A percentile compares a stretch with the other conserved stretches of the same genome.
phyloP scores from a whole-genome alignment of 1,284 basidiomycete genomes.

The Ustilago nuda region DNA sequence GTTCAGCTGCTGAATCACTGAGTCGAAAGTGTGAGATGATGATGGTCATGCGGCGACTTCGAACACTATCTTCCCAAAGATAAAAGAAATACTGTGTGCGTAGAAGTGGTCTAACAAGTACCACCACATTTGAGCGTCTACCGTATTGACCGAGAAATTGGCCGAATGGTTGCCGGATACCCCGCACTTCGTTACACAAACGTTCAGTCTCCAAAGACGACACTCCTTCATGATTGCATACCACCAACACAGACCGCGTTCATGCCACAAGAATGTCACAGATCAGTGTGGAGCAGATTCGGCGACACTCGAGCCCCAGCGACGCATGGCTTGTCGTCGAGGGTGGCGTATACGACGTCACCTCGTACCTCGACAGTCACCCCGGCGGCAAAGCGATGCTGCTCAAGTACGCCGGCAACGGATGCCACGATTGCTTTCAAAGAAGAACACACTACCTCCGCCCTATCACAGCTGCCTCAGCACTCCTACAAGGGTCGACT shows the following conservation, averaged over 20 bases:
- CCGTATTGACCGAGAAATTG: not conserved
- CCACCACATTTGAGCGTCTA: not conserved
- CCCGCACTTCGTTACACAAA: not conserved
- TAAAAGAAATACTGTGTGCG: not conserved
- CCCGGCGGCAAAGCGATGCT: slow-evolving; percentile 83
- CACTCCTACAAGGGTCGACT: slow-evolving; percentile 10
- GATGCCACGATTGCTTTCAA: slow-evolving; percentile 80
- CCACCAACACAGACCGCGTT: too few relatives aligned
- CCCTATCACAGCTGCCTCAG: slow-evolving; percentile 6
- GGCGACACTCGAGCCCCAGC: not conserved
- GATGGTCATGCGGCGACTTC: not conserved
- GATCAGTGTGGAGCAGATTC: slow-evolving; percentile 3
- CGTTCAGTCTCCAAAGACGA: not conserved
- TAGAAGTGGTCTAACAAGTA: not conserved
- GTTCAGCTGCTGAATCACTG: too few relatives aligned
- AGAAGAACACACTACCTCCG: slow-evolving; percentile 67
- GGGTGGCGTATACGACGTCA: slow-evolving; percentile 71
- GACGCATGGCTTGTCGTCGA: slow-evolving; percentile 59
- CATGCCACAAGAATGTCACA: not conserved
- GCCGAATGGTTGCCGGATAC: slow-evolving; percentile 3
- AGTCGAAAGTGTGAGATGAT: not conserved
- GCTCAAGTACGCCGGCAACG: slow-evolving; percentile 81
- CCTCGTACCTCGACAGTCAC: slow-evolving; percentile 81
- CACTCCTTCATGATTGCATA: too few relatives aligned
- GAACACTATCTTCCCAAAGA: not conserved